phyloP scores from a whole-genome alignment of 768 basidiomycete species.

The Suillus subaureus region DNA sequence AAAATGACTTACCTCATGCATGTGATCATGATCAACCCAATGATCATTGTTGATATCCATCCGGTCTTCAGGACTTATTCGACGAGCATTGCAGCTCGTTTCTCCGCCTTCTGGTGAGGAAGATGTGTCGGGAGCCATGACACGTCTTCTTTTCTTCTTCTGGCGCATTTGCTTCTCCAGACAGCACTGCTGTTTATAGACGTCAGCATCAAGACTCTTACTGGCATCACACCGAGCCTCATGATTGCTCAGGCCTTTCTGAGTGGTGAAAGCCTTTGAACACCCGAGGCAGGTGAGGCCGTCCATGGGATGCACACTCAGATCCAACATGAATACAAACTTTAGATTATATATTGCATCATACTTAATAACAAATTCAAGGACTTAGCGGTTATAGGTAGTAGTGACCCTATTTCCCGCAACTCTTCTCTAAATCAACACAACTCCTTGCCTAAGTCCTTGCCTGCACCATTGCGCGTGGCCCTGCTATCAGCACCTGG shows the following conservation, averaged over 20 bases:
- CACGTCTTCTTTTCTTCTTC: background rate
- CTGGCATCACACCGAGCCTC: conserved; percentile 1
- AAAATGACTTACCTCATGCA: background rate
- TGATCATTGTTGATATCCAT: background rate
- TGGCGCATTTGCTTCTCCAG: background rate
- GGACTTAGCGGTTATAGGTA: too few species aligned
- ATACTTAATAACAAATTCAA: too few species aligned
- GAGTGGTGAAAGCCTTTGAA: background rate
- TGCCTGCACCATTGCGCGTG: too few species aligned
- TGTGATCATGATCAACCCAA: background rate
- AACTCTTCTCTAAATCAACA: too few species aligned
- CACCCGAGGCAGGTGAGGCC: background rate
- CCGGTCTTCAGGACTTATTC: too few species aligned
- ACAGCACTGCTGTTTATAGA: background rate
- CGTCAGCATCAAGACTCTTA: background rate
- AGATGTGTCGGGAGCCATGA: background rate
- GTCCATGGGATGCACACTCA: background rate
- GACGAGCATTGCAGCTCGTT: background rate
- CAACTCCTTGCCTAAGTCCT: too few species aligned
- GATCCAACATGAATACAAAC: too few species aligned
- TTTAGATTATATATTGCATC: too few species aligned
- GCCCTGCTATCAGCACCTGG: too few species aligned
- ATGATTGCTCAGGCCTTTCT: background rate
- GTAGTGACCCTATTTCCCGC: too few species aligned
- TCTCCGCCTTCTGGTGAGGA: background rate